A percentile compares a stretch with the other conserved stretches of the same genome.
Evolutionary conservation across 2,329 filamentous ascomycete genomes (phyloP).

Genomic region (Pseudonectria buxi): DNA sequence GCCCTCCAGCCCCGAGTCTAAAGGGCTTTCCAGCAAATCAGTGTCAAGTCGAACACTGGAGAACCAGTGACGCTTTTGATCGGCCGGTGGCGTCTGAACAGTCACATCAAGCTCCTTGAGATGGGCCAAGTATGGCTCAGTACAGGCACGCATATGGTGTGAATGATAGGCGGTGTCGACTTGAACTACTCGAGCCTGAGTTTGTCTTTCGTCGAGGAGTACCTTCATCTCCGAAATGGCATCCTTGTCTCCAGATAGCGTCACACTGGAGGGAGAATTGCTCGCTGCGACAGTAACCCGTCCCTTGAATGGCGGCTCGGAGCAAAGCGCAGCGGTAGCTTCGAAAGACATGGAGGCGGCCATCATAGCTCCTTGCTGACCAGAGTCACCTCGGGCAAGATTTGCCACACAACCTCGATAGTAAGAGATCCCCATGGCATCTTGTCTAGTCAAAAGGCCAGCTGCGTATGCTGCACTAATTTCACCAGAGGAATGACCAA

Average conservation of each 20-base stretch:
- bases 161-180: conserved; percentile 17
- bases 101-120: conserved; percentile 1
- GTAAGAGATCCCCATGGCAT: conserved; percentile 20
- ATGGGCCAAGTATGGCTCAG: conserved; percentile 1
- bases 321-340: conserved; percentile 8
- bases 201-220: conserved; percentile 9
- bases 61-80: conserved; percentile 10
- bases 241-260: conserved; percentile 14
- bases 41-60: conserved; percentile 10
- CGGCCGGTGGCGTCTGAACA: conserved; percentile 2
- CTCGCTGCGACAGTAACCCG: conserved; percentile 18
- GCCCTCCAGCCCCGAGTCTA: conserved; percentile 3
- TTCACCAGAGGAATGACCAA: conserved; percentile 44
- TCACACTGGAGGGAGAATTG: conserved; percentile 17
- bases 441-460: conserved; percentile 28
- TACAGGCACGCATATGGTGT: conserved; percentile 9
- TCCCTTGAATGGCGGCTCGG: conserved; percentile 11
- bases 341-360: conserved; percentile 15
- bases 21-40: conserved; percentile 8
- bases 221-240: conserved; percentile 9
- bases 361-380: conserved; percentile 13
- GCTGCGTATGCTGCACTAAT: conserved; percentile 44
- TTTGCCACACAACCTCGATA: conserved; percentile 8
- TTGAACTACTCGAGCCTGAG: conserved; percentile 11
- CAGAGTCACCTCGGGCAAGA: conserved; percentile 3